Percentiles rank a stretch among this genome's conserved stretches.
Evolutionary conservation across 306 rosid species (phyloP).

Genomic region (Carpinus viminea): DNA sequence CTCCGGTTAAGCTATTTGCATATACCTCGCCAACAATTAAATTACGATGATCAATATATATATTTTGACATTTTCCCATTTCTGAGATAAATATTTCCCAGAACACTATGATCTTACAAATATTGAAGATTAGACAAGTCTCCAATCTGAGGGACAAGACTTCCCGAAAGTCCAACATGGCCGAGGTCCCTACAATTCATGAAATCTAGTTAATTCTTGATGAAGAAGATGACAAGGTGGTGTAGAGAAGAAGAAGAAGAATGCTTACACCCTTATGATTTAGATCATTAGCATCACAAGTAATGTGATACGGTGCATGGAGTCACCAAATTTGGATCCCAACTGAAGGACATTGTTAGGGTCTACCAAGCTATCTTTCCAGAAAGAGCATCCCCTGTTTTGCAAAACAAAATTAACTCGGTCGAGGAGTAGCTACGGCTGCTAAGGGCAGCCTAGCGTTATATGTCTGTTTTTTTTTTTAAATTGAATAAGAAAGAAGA

Average conservation of each 20-base stretch:
- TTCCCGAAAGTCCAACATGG: constrained; percentile 25
- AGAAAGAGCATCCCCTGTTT: constrained; percentile 24
- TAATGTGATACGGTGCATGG: constrained; percentile 38
- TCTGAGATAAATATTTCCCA: too few species aligned
- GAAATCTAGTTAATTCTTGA: background rate
- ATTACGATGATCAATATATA: background rate
- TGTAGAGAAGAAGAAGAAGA: too few species aligned
- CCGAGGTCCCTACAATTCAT: constrained; percentile 34
- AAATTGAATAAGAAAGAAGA: too few species aligned
- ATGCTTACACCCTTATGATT: constrained; percentile 30
- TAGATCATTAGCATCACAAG: background rate
- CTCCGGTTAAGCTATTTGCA: constrained; percentile 26
- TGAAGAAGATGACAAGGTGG: background rate
- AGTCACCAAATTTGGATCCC: constrained; percentile 29
- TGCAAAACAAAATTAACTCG: background rate
- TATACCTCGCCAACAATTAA: background rate
- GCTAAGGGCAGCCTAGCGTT: too few species aligned
- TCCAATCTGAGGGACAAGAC: constrained; percentile 31
- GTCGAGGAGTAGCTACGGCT: too few species aligned
- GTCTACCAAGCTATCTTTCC: constrained; percentile 28
- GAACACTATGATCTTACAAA: constrained; percentile 16
- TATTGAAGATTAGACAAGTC: constrained; percentile 31
- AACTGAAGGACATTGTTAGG: constrained; percentile 34
- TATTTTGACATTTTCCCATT: too few species aligned
- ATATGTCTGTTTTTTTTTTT: too few species aligned